phyloP scores from a whole-genome alignment of 495 filamentous ascomycete species.

The Rhypophila decipiens region DNA sequence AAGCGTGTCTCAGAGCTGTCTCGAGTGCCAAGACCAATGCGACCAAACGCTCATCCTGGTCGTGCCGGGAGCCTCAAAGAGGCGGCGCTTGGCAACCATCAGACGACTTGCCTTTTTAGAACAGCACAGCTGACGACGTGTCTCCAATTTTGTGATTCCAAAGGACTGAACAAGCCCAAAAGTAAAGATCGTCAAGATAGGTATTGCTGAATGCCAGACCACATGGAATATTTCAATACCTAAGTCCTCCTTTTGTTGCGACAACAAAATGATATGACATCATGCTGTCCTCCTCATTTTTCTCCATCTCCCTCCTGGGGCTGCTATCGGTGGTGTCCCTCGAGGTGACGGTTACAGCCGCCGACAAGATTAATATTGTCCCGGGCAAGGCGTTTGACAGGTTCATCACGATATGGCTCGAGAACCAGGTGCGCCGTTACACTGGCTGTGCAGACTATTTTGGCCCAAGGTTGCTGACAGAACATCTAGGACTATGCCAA shows the following conservation, averaged over 20 bases:
- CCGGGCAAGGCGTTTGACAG: slow-evolving; percentile 58
- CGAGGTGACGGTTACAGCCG: not conserved
- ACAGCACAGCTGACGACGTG: too few relatives aligned
- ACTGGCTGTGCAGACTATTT: not conserved
- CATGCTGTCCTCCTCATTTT: too few relatives aligned
- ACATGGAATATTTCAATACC: too few relatives aligned
- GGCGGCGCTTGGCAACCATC: not conserved
- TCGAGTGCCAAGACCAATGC: too few relatives aligned
- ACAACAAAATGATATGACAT: slow-evolving; percentile 4
- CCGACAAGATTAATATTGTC: slow-evolving; percentile 20
- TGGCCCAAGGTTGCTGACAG: not conserved
- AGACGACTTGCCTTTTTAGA: not conserved
- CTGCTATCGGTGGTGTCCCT: slow-evolving; percentile 33
- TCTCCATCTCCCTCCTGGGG: not conserved
- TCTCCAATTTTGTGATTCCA: too few relatives aligned
- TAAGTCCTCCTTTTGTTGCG: too few relatives aligned
- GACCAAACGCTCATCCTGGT: too few relatives aligned
- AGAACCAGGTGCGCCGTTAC: slow-evolving; percentile 50
- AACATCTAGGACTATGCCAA: slow-evolving; percentile 48
- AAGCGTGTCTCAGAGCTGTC: too few relatives aligned
- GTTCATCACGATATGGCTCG: slow-evolving; percentile 65
- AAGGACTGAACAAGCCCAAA: too few relatives aligned
- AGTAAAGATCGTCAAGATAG: too few relatives aligned
- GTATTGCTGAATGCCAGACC: too few relatives aligned
- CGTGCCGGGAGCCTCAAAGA: not conserved